Conservation (phyloP, 1,139 yeast genomes). For the Pneumocystis oryctolagi region DNA sequence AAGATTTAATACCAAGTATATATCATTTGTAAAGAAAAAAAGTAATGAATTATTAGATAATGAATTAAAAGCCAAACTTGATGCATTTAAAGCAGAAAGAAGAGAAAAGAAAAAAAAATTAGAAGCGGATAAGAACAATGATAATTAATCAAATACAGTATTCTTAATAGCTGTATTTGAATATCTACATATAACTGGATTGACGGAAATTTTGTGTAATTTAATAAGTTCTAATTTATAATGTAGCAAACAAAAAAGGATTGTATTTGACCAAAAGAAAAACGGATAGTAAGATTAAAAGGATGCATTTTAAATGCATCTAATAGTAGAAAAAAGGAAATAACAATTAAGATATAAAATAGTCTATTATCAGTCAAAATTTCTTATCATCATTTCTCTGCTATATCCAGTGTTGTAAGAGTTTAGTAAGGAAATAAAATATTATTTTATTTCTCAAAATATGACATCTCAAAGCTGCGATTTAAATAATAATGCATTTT, state of each 20-base stretch:
- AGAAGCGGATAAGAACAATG: background rate
- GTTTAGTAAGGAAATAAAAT: background rate
- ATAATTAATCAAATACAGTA: background rate
- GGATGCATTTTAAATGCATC: background rate
- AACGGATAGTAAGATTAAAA: background rate
- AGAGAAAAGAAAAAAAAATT: background rate
- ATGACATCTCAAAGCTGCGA: background rate
- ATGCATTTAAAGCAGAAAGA: slow-evolving; percentile 7
- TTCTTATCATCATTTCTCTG: background rate
- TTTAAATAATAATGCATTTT: background rate
- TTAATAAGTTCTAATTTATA: background rate
- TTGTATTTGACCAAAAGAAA: background rate
- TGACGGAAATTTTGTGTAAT: background rate
- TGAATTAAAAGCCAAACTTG: slow-evolving; percentile 7
- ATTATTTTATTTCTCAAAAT: background rate
- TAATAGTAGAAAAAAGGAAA: background rate
- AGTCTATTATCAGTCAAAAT: background rate
- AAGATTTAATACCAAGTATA: slow-evolving; percentile 57
- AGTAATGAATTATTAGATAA: slow-evolving; percentile 1
- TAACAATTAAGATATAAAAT: background rate
- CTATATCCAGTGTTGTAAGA: background rate
- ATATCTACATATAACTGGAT: background rate
- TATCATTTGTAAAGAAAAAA: background rate
- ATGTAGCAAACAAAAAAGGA: background rate
- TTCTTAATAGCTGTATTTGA: background rate